Conservation (phyloP, 305 asterid genomes). For the Striga hermonthica region DNA sequence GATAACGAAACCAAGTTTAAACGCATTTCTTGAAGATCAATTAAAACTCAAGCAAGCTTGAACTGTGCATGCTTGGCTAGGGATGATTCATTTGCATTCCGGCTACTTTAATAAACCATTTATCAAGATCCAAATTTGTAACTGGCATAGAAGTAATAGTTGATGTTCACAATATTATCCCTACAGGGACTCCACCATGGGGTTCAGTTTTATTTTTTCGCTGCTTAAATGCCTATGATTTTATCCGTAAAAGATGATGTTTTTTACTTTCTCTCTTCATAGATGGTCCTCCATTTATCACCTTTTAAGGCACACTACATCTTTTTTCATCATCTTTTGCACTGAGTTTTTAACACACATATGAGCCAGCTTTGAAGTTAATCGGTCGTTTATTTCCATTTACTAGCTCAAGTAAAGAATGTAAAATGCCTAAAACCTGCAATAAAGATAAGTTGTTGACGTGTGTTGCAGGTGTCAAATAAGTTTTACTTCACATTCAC, state of each 20-base stretch:
- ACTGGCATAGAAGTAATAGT: too few relatives aligned
- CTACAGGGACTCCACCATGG: too few relatives aligned
- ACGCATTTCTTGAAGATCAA: neutral
- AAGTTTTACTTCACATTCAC: constrained; percentile 86
- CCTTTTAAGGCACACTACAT: neutral
- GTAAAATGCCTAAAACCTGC: neutral
- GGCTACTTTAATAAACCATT: too few relatives aligned
- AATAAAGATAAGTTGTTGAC: neutral
- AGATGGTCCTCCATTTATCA: neutral
- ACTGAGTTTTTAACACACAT: too few relatives aligned
- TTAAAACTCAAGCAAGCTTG: neutral
- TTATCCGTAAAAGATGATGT: neutral
- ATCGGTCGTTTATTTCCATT: neutral
- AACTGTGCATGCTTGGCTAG: too few relatives aligned
- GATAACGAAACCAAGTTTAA: neutral
- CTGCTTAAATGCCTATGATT: neutral
- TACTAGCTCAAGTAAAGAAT: too few relatives aligned
- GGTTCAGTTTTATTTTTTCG: neutral
- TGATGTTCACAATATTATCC: too few relatives aligned
- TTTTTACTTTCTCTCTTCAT: neutral
- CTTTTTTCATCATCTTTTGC: too few relatives aligned
- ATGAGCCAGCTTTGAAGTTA: neutral
- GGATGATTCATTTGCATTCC: too few relatives aligned
- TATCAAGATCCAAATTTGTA: neutral
- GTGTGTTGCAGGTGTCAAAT: constrained; percentile 66